These are phyloP conservation scores for Purpureocillium lavendulum DNA, from an alignment of 2,329 filamentous ascomycete genomes.

Conservation along the genomic window DNA sequence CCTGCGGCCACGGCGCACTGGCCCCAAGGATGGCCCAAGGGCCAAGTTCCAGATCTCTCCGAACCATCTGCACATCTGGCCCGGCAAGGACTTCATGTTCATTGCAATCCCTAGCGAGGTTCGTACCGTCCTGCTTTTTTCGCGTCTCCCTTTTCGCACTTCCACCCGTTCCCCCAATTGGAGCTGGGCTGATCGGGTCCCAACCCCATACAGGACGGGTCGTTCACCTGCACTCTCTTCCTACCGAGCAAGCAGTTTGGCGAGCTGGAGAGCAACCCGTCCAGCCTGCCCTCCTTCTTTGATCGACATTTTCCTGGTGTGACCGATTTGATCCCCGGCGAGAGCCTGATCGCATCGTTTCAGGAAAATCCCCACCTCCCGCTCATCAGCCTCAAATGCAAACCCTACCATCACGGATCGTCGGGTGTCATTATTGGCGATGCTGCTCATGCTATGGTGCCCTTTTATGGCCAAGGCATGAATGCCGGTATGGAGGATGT, in stretches of 20 bases:
- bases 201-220: slow-evolving; percentile 55
- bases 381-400: slow-evolving; percentile 87
- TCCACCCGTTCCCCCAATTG: background rate
- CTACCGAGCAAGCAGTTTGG: slow-evolving; percentile 64
- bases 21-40: slow-evolving; percentile 18
- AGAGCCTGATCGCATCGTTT: slow-evolving; percentile 68
- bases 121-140: slow-evolving; percentile 16
- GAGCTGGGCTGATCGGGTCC: slow-evolving; percentile 9
- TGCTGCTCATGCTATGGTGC: slow-evolving; percentile 94
- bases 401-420: slow-evolving; percentile 71
- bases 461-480: slow-evolving; percentile 97
- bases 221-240: slow-evolving; percentile 94
- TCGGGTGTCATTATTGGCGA: slow-evolving; percentile 84
- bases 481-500: slow-evolving; percentile 96
- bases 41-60: slow-evolving; percentile 71
- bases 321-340: slow-evolving; percentile 57
- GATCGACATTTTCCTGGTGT: slow-evolving; percentile 81
- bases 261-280: slow-evolving; percentile 54
- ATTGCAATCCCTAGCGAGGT: slow-evolving; percentile 80
- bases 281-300: slow-evolving; percentile 64
- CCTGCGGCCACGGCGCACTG: slow-evolving; percentile 47
- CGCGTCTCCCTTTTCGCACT: background rate
- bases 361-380: slow-evolving; percentile 79
- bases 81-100: slow-evolving; percentile 91
- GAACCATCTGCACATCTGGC: slow-evolving; percentile 96